A percentile compares a stretch with the other conserved stretches of the same genome.
Evolutionary conservation across 257 asterid genomes (phyloP).

Genomic region (Penstemon davidsonii): DNA sequence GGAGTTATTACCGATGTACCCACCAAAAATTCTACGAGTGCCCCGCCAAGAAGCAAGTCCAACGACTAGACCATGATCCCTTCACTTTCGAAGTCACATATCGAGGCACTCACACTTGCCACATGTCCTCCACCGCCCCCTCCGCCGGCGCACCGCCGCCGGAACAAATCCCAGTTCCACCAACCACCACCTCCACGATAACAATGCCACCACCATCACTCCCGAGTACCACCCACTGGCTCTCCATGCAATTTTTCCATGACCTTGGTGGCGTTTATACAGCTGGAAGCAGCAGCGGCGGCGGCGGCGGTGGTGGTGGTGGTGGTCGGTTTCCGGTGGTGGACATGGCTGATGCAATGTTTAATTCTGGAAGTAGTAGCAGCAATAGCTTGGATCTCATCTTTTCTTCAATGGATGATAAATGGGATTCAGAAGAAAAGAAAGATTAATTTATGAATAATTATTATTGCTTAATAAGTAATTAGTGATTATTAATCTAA

Average conservation of each 20-base stretch:
- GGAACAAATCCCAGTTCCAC: slow-evolving; percentile 22
- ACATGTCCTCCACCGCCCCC: slow-evolving; percentile 66
- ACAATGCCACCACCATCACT: slow-evolving; percentile 28
- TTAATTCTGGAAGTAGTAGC: slow-evolving; percentile 77
- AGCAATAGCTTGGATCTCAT: slow-evolving; percentile 74
- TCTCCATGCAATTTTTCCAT: slow-evolving; percentile 56
- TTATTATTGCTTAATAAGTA: neutral
- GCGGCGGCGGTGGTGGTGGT: slow-evolving; percentile 33
- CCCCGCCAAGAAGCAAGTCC: slow-evolving; percentile 88
- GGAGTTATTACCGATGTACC: slow-evolving; percentile 88
- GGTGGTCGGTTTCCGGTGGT: slow-evolving; percentile 58
- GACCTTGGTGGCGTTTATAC: slow-evolving; percentile 10
- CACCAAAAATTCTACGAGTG: slow-evolving; percentile 70
- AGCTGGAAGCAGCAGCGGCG: slow-evolving; percentile 20
- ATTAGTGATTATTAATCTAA: neutral
- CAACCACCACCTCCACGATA: slow-evolving; percentile 18
- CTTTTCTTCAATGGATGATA: slow-evolving; percentile 64
- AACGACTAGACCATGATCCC: slow-evolving; percentile 63
- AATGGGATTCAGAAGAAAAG: slow-evolving; percentile 63
- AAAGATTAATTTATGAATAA: slow-evolving; percentile 31
- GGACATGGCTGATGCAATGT: slow-evolving; percentile 84
- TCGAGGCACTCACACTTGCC: slow-evolving; percentile 67
- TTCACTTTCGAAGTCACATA: slow-evolving; percentile 65
- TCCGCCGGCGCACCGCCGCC: slow-evolving; percentile 44
- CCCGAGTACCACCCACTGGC: slow-evolving; percentile 43